Evolutionary conservation across 202 grass and related monocot genomes (phyloP), one percentile per base, ranked within the genome.

Genomic region (Eragrostis tef): DNA sequence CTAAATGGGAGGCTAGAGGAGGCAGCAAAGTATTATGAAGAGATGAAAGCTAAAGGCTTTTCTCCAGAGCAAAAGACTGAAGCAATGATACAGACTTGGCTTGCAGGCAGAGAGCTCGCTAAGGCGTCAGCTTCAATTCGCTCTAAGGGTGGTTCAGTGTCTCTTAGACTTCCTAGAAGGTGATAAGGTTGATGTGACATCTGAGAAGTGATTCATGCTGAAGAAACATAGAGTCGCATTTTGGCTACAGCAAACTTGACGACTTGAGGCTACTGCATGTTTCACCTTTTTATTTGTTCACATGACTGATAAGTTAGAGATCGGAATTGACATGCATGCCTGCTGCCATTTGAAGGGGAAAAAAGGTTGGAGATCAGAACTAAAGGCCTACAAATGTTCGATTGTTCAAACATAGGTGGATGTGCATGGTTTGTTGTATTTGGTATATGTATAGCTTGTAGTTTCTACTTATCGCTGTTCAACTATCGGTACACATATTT

Each of bases 41-140:
- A 97, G 77, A 94, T 97, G 91, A 92, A 92, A 80, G 69, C 43
- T 39, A 97, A 90, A 72, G 89, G 91, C 0, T 89, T 97, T 88
- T n/a, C 51, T 4, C 91, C 91, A 9, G 94, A 97, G 61, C 71
- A 81, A 20, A 94, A 94, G 51, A 97, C 89, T 19, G 87, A 97
- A 83, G 75, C 86, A 84, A 87, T 97, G 91, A 92, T 97, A 67
- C 81, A 83, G 71, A 85, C 89, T 19, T 94, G 89, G 83, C 53
- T 90, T 77, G 84, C 85, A 72, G 91, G 89, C 45, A 92, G 81
- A 87, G 87, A 88, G 68, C 81, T 85, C 68, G 86, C 86, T 50
- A 79, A 74, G 74, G 74, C 64, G 0, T 83, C 84, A 43, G 67
- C 58, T 46, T 82, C 75, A 15, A 27, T 43, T 27, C 19, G 81